Evolutionary conservation across 2,329 filamentous ascomycete species (phyloP).

Genomic region (Cryphonectria carpinicola): DNA sequence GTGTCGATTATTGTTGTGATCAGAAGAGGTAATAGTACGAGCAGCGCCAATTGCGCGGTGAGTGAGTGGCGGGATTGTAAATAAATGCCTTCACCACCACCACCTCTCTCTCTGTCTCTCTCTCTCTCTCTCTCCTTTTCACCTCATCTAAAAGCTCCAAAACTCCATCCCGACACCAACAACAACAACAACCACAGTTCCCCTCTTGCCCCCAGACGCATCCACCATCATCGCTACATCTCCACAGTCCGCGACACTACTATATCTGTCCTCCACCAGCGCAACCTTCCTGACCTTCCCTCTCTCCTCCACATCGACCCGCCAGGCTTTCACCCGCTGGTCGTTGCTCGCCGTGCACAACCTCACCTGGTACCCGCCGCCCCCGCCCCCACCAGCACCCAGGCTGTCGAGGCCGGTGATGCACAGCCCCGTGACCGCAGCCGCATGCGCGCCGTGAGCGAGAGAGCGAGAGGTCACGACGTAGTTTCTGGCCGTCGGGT

Average conservation of each 20-base stretch:
- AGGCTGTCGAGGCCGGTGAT: slow-evolving; percentile 38
- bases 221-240: slow-evolving; percentile 50
- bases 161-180: slow-evolving; percentile 53
- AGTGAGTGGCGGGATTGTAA: too few species aligned
- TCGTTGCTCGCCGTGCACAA: slow-evolving; percentile 61
- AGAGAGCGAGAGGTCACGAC: slow-evolving; percentile 34
- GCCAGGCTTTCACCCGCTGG: slow-evolving; percentile 63
- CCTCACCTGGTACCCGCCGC: slow-evolving; percentile 10
- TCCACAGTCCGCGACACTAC: slow-evolving; percentile 64
- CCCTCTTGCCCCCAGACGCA: slow-evolving; percentile 20
- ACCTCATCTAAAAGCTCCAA: slow-evolving; percentile 38
- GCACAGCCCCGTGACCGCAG: slow-evolving; percentile 66
- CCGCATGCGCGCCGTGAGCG: slow-evolving; percentile 67
- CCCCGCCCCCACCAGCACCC: slow-evolving; percentile 29
- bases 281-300: slow-evolving; percentile 36
- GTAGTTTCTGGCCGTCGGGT: slow-evolving; percentile 18
- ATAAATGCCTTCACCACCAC: too few species aligned
- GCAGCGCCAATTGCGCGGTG: too few species aligned
- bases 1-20: too few species aligned
- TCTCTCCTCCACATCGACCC: slow-evolving; percentile 32
- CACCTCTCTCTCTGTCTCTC: too few species aligned
- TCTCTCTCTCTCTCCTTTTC: too few species aligned
- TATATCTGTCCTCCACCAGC: slow-evolving; percentile 56
- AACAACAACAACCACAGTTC: slow-evolving; percentile 44
- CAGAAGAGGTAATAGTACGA: background rate